Evolutionary conservation across 305 asterid genomes (phyloP).

Genomic region (Solanum chacoense): DNA sequence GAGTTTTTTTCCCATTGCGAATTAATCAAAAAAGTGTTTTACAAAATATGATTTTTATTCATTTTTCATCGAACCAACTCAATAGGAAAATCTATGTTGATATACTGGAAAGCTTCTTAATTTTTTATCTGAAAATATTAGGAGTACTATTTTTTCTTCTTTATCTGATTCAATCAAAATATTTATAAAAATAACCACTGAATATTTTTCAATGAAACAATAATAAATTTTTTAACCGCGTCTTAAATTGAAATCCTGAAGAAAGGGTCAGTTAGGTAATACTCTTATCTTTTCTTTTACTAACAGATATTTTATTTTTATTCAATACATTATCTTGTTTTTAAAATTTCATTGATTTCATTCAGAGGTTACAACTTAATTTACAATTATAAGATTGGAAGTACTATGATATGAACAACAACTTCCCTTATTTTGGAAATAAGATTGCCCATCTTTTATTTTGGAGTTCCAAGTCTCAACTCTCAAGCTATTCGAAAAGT

Average conservation of each 20-base stretch:
- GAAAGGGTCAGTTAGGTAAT: background rate
- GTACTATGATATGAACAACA: background rate
- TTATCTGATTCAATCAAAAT: too few species aligned
- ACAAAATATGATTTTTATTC: too few species aligned
- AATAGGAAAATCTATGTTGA: too few species aligned
- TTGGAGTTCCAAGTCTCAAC: background rate
- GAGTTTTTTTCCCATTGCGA: background rate
- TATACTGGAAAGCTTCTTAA: too few species aligned
- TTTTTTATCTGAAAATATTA: too few species aligned
- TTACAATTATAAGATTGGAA: background rate
- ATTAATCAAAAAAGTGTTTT: too few species aligned
- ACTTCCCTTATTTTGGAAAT: background rate
- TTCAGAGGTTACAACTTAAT: background rate
- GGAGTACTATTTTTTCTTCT: too few species aligned
- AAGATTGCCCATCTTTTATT: background rate
- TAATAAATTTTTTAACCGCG: too few species aligned
- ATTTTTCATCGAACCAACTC: too few species aligned
- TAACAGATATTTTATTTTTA: background rate
- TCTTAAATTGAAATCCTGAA: background rate
- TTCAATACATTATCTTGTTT: background rate
- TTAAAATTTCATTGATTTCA: background rate
- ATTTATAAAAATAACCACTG: rapidly evolving
- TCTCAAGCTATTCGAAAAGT: background rate
- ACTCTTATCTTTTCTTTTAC: background rate
- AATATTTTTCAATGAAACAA: too few species aligned